These are phyloP conservation scores for Vinca minor DNA, from an alignment of 257 asterid species.

Conservation along the genomic window DNA sequence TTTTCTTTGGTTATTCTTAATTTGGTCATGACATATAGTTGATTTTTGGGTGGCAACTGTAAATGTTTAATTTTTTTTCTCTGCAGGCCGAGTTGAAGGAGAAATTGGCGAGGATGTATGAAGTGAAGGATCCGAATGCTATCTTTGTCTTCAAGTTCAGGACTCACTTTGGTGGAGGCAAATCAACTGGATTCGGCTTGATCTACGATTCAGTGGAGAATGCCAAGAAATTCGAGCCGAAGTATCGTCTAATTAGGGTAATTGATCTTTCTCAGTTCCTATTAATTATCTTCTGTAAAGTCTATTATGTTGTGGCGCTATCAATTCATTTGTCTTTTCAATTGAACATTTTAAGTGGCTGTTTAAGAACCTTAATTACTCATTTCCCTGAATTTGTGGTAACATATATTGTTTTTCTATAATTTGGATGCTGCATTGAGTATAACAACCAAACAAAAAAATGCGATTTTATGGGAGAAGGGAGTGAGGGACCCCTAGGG, in stretches of 20 bases:
- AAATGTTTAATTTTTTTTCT: not conserved
- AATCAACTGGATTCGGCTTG: constrained; percentile 88
- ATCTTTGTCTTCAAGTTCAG: constrained; percentile 89
- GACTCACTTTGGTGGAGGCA: constrained; percentile 97
- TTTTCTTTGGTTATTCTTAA: not conserved
- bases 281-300: too few species aligned
- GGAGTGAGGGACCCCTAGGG: too few species aligned
- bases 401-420: too few species aligned
- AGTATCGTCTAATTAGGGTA: constrained; percentile 91
- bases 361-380: too few species aligned
- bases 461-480: too few species aligned
- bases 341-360: too few species aligned
- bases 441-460: too few species aligned
- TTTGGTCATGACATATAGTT: not conserved
- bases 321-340: too few species aligned
- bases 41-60: not conserved
- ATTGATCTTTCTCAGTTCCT: not conserved
- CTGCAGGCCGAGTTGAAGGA: constrained; percentile 95
- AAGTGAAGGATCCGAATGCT: constrained; percentile 68
- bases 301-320: too few species aligned
- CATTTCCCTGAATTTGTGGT: too few species aligned
- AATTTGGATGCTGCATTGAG: too few species aligned
- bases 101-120: constrained; percentile 65
- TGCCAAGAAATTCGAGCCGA: constrained; percentile 84
- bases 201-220: constrained; percentile 84